Evolutionary conservation across 345 rosid genomes (phyloP).

Genomic region (Boechera stricta): DNA sequence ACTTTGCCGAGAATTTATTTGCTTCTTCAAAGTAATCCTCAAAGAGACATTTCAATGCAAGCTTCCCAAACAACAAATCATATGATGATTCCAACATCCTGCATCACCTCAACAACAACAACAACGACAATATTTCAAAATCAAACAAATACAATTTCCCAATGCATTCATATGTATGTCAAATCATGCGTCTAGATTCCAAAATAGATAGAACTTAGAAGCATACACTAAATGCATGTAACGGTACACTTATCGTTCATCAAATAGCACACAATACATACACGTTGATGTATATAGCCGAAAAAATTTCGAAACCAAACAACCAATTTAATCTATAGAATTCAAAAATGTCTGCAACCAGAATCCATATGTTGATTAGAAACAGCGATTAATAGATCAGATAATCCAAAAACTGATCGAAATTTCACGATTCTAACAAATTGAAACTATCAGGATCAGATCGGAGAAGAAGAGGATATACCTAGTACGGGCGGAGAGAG

Average conservation of each 20-base stretch:
- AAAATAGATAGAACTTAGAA: too few relatives aligned
- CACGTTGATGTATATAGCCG: background rate
- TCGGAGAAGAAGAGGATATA: conserved; percentile 24
- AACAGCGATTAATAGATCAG: background rate
- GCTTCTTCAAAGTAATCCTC: conserved; percentile 92
- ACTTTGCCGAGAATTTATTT: conserved; percentile 62
- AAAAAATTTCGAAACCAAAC: too few relatives aligned
- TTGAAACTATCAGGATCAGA: background rate
- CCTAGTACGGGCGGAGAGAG: conserved; percentile 90
- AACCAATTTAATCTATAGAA: background rate
- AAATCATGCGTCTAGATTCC: background rate
- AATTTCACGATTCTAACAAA: background rate
- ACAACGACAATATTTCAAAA: background rate
- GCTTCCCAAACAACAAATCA: conserved; percentile 79
- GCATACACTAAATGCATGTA: too few relatives aligned
- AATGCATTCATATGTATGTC: background rate
- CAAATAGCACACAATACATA: too few relatives aligned
- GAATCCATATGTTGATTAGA: background rate
- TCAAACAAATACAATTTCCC: background rate
- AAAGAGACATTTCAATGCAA: conserved; percentile 75
- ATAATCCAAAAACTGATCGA: background rate
- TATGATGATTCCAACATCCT: conserved; percentile 94
- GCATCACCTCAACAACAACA: conserved; percentile 37
- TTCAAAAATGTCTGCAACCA: background rate
- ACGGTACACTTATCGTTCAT: too few relatives aligned